A percentile compares a stretch with the other conserved stretches of the same genome.
Conservation (phyloP, 371 early-diverging fungal species). For the Lichtheimia ramosa region DNA sequence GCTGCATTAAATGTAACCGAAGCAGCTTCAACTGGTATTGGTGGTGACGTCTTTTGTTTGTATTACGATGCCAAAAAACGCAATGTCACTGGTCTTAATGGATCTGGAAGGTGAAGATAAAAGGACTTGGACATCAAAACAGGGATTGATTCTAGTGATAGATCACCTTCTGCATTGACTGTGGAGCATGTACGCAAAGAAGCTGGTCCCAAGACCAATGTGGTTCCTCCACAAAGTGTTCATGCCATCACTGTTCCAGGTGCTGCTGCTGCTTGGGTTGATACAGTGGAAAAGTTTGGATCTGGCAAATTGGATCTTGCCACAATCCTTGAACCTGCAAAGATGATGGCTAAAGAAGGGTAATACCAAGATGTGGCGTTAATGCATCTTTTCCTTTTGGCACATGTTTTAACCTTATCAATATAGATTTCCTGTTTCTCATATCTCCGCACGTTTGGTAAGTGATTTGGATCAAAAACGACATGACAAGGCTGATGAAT, state of each 20-base stretch:
- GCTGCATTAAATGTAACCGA: conserved; percentile 77
- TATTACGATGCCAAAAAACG: conserved; percentile 69
- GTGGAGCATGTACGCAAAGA: conserved; percentile 39
- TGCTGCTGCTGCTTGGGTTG: conserved; percentile 80
- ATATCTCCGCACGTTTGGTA: conserved; percentile 29
- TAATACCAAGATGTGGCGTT: conserved; percentile 18
- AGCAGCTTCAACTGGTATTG: conserved; percentile 88
- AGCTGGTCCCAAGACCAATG: conserved; percentile 25
- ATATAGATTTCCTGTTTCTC: conserved; percentile 43
- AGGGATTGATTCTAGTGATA: conserved; percentile 6
- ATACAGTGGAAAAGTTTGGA: conserved; percentile 74
- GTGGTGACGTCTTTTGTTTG: conserved; percentile 90
- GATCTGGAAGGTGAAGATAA: conserved; percentile 62
- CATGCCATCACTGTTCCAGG: conserved; percentile 83
- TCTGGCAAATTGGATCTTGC: conserved; percentile 59
- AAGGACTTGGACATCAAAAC: not conserved
- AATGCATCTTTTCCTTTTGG: not conserved
- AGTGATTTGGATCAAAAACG: not conserved
- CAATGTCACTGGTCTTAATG: conserved; percentile 68
- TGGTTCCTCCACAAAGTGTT: conserved; percentile 48
- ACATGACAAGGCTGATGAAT: not conserved
- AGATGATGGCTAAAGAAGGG: conserved; percentile 73
- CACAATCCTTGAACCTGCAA: conserved; percentile 71
- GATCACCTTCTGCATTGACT: conserved; percentile 65
- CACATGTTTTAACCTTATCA: too few relatives aligned